Percentiles rank a stretch among this genome's conserved stretches.
Evolutionary conservation across 1,139 yeast species (phyloP).

Genomic region (Kodamaea sp.): DNA sequence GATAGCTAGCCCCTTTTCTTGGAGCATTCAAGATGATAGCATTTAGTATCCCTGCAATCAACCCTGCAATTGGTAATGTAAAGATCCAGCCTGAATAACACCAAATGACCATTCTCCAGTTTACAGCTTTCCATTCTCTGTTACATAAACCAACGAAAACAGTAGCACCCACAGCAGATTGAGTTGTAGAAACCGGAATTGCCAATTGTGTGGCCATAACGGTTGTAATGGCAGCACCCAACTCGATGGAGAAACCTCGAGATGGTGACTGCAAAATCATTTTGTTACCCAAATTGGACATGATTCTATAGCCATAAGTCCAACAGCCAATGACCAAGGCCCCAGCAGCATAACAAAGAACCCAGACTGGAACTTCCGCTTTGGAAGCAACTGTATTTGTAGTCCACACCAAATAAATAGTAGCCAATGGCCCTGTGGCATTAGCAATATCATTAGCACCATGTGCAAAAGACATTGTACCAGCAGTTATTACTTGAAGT

Average conservation of each 20-base stretch:
- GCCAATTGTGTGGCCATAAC: constrained; percentile 72
- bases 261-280: constrained; percentile 76
- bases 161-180: constrained; percentile 77
- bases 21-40: constrained; percentile 71
- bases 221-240: constrained; percentile 75
- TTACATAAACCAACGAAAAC: constrained; percentile 75
- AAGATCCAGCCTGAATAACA: constrained; percentile 71
- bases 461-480: constrained; percentile 79
- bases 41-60: constrained; percentile 64
- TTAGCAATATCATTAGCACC: constrained; percentile 80
- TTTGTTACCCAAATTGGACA: constrained; percentile 71
- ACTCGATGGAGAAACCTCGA: constrained; percentile 74
- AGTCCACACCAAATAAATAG: constrained; percentile 62
- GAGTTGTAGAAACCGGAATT: constrained; percentile 75
- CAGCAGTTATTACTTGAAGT: constrained; percentile 70
- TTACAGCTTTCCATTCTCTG: constrained; percentile 58
- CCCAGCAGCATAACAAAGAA: constrained; percentile 64
- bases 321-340: constrained; percentile 68
- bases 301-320: constrained; percentile 71
- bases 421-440: constrained; percentile 73
- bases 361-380: constrained; percentile 69
- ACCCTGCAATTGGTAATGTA: constrained; percentile 72
- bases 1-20: constrained; percentile 39
- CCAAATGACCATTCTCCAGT: constrained; percentile 77
- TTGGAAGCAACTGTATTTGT: constrained; percentile 46